Percentiles rank a stretch among this genome's conserved stretches.
Conservation (phyloP, 305 asterid species). For the Fraxinus xanthoxyloides region DNA sequence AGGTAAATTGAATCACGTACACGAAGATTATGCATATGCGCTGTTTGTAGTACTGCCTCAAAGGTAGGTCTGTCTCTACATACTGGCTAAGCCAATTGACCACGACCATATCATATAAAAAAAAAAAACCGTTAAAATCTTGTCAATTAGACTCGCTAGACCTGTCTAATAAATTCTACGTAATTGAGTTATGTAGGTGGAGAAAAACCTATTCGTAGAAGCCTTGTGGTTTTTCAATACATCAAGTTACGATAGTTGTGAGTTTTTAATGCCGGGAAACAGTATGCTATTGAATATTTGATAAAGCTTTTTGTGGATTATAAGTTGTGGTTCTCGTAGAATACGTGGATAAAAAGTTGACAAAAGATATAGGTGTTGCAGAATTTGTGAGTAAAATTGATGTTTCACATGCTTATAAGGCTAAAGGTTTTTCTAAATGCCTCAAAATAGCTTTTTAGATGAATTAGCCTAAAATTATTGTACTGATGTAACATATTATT, state of each 20-base stretch:
- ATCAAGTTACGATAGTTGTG: not conserved
- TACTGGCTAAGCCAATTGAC: not conserved
- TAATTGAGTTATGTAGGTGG: not conserved
- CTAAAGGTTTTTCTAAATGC: not conserved
- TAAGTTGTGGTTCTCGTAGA: not conserved
- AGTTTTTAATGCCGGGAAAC: not conserved
- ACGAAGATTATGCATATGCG: not conserved
- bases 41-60: not conserved
- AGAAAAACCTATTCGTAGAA: not conserved
- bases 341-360: not conserved
- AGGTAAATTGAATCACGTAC: not conserved
- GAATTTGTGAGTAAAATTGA: not conserved
- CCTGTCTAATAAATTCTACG: not conserved
- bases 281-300: not conserved
- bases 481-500: not conserved
- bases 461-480: not conserved
- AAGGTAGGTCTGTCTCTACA: not conserved
- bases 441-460: not conserved
- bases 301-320: not conserved
- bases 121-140: not conserved
- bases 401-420: not conserved
- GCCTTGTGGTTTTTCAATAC: not conserved
- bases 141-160: not conserved
- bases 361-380: not conserved
- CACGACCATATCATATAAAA: not conserved